These are phyloP conservation scores for Eruca vesicaria DNA, from an alignment of 441 rosid genomes.

Conservation along the genomic window DNA sequence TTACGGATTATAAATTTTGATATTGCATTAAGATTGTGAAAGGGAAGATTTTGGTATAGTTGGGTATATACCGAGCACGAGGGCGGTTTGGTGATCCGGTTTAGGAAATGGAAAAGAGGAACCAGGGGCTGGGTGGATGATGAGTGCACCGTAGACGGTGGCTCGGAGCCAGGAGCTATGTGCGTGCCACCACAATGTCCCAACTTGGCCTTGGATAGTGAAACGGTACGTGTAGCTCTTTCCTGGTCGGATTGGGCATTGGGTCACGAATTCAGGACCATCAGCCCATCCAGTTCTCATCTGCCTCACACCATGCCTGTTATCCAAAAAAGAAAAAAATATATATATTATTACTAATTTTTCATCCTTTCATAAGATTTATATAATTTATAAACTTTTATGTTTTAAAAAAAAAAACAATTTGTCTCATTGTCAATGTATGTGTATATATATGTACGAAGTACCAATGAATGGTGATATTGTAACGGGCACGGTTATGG, in stretches of 20 bases:
- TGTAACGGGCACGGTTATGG: conserved; percentile 63
- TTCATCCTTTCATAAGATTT: too few relatives aligned
- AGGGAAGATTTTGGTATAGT: not conserved
- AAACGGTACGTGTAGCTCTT: conserved; percentile 75
- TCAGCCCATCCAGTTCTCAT: conserved; percentile 91
- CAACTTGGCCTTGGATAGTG: conserved; percentile 77
- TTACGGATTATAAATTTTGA: not conserved
- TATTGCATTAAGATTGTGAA: not conserved
- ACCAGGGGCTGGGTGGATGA: conserved; percentile 65
- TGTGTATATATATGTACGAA: not conserved
- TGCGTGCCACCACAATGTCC: conserved; percentile 98
- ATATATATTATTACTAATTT: too few relatives aligned
- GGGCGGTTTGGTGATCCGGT: conserved; percentile 64
- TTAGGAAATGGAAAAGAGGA: conserved; percentile 67
- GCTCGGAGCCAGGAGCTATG: conserved; percentile 93
- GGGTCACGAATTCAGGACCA: conserved; percentile 92
- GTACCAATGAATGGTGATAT: conserved; percentile 59
- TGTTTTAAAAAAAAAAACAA: too few relatives aligned
- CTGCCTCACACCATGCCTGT: conserved; percentile 86
- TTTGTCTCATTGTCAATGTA: too few relatives aligned
- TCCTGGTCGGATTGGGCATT: conserved; percentile 88
- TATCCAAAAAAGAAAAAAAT: not conserved
- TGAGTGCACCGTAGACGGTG: conserved; percentile 86
- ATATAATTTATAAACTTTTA: too few relatives aligned
- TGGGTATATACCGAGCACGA: conserved; percentile 57